phyloP scores from a whole-genome alignment of 2,329 filamentous ascomycete genomes.

The Huntiella decipiens region DNA sequence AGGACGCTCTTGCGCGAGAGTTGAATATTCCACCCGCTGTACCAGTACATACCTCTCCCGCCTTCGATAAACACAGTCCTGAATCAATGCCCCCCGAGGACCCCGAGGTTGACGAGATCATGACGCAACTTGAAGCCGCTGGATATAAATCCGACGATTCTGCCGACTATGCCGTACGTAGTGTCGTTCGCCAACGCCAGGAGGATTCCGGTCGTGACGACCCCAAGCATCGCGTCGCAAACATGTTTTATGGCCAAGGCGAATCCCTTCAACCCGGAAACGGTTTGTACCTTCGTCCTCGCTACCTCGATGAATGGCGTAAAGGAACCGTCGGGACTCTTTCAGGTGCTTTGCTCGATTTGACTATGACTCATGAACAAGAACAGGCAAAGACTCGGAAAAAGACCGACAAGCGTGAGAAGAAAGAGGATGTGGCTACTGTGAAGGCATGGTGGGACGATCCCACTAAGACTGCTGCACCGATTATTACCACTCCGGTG shows the following conservation, averaged over 20 bases:
- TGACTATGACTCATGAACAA: slow-evolving; percentile 20
- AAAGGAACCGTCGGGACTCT: slow-evolving; percentile 45
- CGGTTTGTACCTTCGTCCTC: slow-evolving; percentile 37
- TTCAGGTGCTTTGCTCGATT: slow-evolving; percentile 38
- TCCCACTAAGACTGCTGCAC: slow-evolving; percentile 13
- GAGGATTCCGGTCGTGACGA: slow-evolving; percentile 7
- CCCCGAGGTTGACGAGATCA: slow-evolving; percentile 12
- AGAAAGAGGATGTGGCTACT: slow-evolving; percentile 12
- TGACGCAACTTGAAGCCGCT: slow-evolving; percentile 6
- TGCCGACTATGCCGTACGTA: slow-evolving; percentile 4
- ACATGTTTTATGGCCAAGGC: slow-evolving; percentile 4
- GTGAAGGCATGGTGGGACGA: slow-evolving; percentile 63
- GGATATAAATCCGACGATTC: slow-evolving; percentile 9
- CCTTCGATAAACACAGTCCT: not conserved
- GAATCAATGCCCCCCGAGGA: slow-evolving; percentile 12
- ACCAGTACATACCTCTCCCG: slow-evolving; percentile 9
- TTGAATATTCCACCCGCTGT: not conserved
- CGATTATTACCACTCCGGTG: not conserved
- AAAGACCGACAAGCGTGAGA: slow-evolving; percentile 12
- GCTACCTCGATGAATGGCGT: slow-evolving; percentile 55
- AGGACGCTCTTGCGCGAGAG: not conserved
- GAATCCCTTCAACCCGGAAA: slow-evolving; percentile 23
- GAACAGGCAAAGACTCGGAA: slow-evolving; percentile 4
- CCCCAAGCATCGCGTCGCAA: slow-evolving; percentile 6
- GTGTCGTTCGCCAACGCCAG: slow-evolving; percentile 4